phyloP scores from a whole-genome alignment of 2,329 filamentous ascomycete genomes.

The Pyrenochaeta sp. region DNA sequence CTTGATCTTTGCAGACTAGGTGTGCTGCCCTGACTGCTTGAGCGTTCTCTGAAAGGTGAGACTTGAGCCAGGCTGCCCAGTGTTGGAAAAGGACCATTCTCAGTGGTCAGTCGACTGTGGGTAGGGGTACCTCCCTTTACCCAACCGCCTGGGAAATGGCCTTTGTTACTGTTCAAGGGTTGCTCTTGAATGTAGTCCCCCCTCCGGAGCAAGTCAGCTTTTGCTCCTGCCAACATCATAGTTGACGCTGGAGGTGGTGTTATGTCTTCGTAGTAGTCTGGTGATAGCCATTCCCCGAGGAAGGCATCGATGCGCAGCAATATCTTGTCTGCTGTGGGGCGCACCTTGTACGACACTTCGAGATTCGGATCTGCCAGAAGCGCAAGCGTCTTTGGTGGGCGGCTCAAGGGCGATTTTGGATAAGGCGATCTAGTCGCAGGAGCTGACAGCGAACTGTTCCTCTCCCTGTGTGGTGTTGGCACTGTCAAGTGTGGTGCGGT shows the following conservation, averaged over 20 bases:
- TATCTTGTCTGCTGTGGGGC: constrained; percentile 45
- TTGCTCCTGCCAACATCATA: constrained; percentile 87
- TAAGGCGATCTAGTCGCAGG: constrained; percentile 22
- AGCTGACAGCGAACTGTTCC: constrained; percentile 15
- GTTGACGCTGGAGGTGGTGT: constrained; percentile 85
- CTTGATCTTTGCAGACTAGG: constrained; percentile 29
- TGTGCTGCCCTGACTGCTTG: constrained; percentile 51
- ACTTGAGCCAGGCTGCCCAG: constrained; percentile 50
- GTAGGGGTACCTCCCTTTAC: constrained; percentile 45
- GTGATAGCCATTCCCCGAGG: constrained; percentile 92
- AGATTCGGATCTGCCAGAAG: constrained; percentile 48
- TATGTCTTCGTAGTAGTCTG: constrained; percentile 92
- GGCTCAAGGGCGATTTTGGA: constrained; percentile 25
- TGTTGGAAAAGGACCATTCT: constrained; percentile 29
- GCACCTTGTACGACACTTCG: constrained; percentile 41
- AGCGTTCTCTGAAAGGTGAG: constrained; percentile 53
- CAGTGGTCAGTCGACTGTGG: constrained; percentile 23
- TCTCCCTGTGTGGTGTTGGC: constrained; percentile 26
- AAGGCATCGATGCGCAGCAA: constrained; percentile 85
- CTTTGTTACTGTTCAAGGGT: constrained; percentile 50
- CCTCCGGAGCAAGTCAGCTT: constrained; percentile 81
- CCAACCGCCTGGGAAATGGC: constrained; percentile 66
- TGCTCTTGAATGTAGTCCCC: constrained; percentile 68
- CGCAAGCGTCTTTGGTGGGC: constrained; percentile 34
- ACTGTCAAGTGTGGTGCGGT: constrained; percentile 29